Base-by-base conservation (phyloP, 176 grass and related monocot genomes). In the Lolium perenne region DNA sequence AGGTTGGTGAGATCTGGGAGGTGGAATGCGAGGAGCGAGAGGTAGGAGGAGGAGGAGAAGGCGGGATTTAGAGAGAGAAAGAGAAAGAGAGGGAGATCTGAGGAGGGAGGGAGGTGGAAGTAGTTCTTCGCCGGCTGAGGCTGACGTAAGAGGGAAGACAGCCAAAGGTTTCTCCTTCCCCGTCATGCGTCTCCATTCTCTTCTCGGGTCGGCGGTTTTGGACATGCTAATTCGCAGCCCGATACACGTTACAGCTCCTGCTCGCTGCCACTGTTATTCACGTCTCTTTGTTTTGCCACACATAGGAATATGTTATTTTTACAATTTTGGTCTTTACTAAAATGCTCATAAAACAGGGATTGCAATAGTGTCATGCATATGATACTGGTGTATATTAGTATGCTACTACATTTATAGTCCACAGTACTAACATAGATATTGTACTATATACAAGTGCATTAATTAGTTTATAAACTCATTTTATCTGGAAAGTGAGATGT, bases 141-240 rank as follows among this genome's bases (percentile, higher is more conserved):
- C 41, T 93, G 78, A 88, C 88, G 92, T 93, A 80, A 86, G 88
- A 82, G 82, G 82, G 61, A 86, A 93, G 89, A 83, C 72, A 81
- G 57, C 75, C 50, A 77, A 83, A 79, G 73, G 49, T 55, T 61
- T 74, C 23, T 86, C 22, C 66, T 80, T 57, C 76, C 77, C 68
- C 38, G 74, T 86, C 84, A 20, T 54, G 83, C 83, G 80, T 76
- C 59, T 65, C 74, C 78, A 62, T 57, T 84, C 77, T 65, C 87
- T 78, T 67, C 26, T 35, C 22, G 29, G 64, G 64, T 68, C 29
- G 15, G 10, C 23, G 32, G 64, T 38, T 38, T 38, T 23, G 13
- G 70, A 23, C 7, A 5, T 41, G 8, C 6, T 13, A 59, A 32
- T 41, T 50, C 7, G 8, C 75, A 58, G 32, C 75, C 64, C 50